Base-by-base conservation (phyloP, 371 early-diverging fungal species). In the Syncephalastrum monosporum region DNA sequence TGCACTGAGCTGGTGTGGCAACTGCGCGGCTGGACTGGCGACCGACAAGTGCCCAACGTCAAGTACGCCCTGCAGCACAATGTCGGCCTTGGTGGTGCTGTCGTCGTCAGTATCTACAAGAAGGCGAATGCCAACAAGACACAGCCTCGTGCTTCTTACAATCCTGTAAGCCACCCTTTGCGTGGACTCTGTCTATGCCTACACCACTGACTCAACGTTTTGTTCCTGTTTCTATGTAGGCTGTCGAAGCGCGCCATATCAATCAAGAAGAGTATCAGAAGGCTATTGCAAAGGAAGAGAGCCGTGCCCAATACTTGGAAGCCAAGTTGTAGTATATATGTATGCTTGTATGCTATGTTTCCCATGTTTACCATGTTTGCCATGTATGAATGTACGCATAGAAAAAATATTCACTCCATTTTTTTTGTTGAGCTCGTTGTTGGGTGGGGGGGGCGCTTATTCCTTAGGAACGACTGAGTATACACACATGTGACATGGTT, bases 1-100 rank as follows among this genome's bases (percentile, higher is more conserved):
- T 90, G 90, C 71, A 64, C 82, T 65, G 82, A 81, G 58, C 66
- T 81, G 10, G 70, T 78, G 15, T 86, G 86, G 86, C 88, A 88
- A 66, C 53, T 82, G 48, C 83, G 89, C 55, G 76, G 83, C 55
- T 88, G 87, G 88, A 76, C 86, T 61, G 89, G 85, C 16, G 79
- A 82, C 47, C 82, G 91, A 23, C 91, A 91, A 71, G 86, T 89
- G 2, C 75, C 83, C 23, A 84, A 87, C 64, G 75, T 77, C 41
- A 74, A 75, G 54, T 79, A 81, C 50, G 91, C 88, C 6, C 79
- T 91, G 43, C 90, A 91, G 56, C 92, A 91, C 69, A 91, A 90
- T 61, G 75, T 91, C 53, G 92, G 92, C 27, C 77, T 91, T 21
- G 91, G 91, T 29, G 89, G 90, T 50, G 90, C 90, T 50, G 90